Evolutionary conservation across 2,329 filamentous ascomycete species (phyloP), one percentile per base, ranked within the genome.

Genomic region (Pseudogymnoascus sp.): DNA sequence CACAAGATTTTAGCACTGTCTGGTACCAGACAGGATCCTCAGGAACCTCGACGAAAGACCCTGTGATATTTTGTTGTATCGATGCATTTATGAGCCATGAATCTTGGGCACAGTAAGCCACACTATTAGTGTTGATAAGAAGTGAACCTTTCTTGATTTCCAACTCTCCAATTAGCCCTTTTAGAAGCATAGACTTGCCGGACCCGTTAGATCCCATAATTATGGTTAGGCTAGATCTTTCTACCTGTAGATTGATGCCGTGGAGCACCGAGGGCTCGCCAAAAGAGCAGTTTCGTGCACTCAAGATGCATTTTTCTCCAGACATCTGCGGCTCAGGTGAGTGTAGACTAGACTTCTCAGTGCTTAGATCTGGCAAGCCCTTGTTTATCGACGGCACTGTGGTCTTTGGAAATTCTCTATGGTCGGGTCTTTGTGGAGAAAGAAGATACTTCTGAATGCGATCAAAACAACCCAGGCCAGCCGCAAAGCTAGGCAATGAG

Each of bases 161-260:
- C 10, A 59, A 62, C 61, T 63, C 64, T 14, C 66, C 65, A 6
- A 69, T 60, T 31, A 70, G 56, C 40, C 66, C 53, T 62, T 68
- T 56, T 60, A 66, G 11, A 24, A 66, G 46, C 31, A 59, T 60
- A 5, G 63, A 64, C 33, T 71, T 71, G 28, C 70, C 69, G 10
- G 63, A 67, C 6, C 69, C 69, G 12, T 69, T 66, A 8, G 68
- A 68, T 8, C 69, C 69, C 8, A 68, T 26, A 26, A 50, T 50
- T 50, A 50, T 28, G 14, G 43, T 50, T 61, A 24, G 67, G 59
- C 40, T 67, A 63, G 40, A 62, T 2, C 59, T 31, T 7, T 50
- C 31, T 6, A 64, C 43, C 6, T 59, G 28, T 11, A 66, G 35
- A 24, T 62, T 59, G 5, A 66, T 50, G 16, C 65, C 46, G 3